Base-by-base conservation (phyloP, 2,329 filamentous ascomycete species). In the Exophiala sp. region DNA sequence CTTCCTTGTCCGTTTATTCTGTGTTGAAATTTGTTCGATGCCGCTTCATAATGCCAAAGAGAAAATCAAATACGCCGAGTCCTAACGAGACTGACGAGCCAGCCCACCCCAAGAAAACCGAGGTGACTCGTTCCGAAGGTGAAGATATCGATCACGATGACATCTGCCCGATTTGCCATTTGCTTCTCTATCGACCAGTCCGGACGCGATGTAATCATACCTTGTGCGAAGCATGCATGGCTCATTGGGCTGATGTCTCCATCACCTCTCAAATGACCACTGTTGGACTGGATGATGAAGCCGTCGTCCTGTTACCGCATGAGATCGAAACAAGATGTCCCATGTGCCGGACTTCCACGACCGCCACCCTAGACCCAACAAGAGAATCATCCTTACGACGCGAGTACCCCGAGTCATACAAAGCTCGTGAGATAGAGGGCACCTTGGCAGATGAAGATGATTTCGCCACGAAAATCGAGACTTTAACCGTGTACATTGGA, bases 201-300 rank as follows among this genome's bases (percentile, higher is more conserved):
- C 52, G 44, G 18, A 62, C 61, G 14, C 46, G 43, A 38, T 62
- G 61, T 43, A 56, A 52, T 36, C 59, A 63, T 39, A 59, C 53
- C 5, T 51, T 60, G 11, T 63, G 59, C 40, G 59, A 61, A 49
- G 32, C 52, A 3, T 63, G 61, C 34, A 62, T 63, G 54, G 53
- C 59, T 14, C 49, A 57, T 14, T 63, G 61, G 61, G 53, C 55
- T n/a, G 59, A 63, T 46, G 55, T 62, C 5, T 62, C 58, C n/a
- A 54, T 63, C 10, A 56, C 56, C 10, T 52, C 54, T 5, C 55
- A 61, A 42, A 53, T 58, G 53, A 55, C 55, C 5, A 53, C 46
- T 5, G 52, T 62, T 7, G 59, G 58, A 11, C 46, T 63, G 29
- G 58, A 61, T 38, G 58, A 59, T 24, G 43, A 48, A n/a, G 45